These are phyloP conservation scores for Ploettnerulaceae sp. DNA, from an alignment of 2,329 filamentous ascomycete genomes.

Conservation along the genomic window DNA sequence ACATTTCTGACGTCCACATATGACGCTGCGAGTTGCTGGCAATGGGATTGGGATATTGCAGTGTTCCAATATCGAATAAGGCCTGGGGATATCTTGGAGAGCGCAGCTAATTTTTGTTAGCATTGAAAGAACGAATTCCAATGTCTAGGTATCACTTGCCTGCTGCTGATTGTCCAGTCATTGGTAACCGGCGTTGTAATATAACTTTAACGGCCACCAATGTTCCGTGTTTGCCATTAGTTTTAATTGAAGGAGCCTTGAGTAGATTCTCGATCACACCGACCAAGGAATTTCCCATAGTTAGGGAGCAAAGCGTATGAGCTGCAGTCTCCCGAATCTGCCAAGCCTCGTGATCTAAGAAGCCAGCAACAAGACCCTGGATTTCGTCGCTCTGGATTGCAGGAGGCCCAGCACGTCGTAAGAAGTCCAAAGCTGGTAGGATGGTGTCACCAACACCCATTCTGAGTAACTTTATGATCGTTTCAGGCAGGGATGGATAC, in stretches of 20 bases:
- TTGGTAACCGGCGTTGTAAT: background rate
- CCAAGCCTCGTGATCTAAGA: slow-evolving; percentile 69
- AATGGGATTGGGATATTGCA: no score
- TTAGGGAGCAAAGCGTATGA: slow-evolving; percentile 61
- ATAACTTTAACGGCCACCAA: slow-evolving; percentile 51
- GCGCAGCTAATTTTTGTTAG: background rate
- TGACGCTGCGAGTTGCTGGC: no score
- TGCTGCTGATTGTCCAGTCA: background rate
- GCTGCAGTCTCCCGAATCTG: slow-evolving; percentile 78
- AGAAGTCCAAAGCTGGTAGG: slow-evolving; percentile 77
- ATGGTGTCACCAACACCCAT: slow-evolving; percentile 60
- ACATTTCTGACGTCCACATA: no score
- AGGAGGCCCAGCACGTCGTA: slow-evolving; percentile 66
- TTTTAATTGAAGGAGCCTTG: slow-evolving; percentile 31
- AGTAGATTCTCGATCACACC: slow-evolving; percentile 34
- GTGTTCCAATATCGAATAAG: background rate
- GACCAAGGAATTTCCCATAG: slow-evolving; percentile 49
- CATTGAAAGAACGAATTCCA: background rate
- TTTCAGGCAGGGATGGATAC: slow-evolving; percentile 59
- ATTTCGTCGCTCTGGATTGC: slow-evolving; percentile 50
- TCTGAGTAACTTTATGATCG: slow-evolving; percentile 59
- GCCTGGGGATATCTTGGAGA: background rate
- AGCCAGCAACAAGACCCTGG: slow-evolving; percentile 51
- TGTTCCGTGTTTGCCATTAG: slow-evolving; percentile 55
- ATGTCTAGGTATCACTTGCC: background rate